Evolutionary conservation across 371 early-diverging fungal species (phyloP).

Genomic region (Batkoa obscura): DNA sequence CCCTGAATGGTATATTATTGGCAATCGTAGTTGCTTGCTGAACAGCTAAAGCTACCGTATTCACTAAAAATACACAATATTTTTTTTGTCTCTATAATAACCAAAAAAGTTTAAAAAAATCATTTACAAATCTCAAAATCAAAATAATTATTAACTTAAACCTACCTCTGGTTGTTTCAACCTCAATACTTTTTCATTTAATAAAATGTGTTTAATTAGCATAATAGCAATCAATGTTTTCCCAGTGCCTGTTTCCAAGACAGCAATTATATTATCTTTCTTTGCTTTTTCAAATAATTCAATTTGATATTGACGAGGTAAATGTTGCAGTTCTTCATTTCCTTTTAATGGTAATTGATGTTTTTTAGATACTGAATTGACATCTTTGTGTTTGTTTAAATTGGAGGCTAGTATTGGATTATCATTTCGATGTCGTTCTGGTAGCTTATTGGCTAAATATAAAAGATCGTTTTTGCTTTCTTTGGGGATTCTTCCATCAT

Average conservation of each 20-base stretch:
- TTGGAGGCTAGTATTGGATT: too few species aligned
- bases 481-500: too few species aligned
- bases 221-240: conserved; percentile 77
- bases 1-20: conserved; percentile 32
- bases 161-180: not conserved
- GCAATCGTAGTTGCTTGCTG: conserved; percentile 63
- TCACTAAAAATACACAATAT: conserved; percentile 63
- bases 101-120: too few species aligned
- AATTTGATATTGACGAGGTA: conserved; percentile 57
- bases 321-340: not conserved
- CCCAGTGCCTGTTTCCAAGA: conserved; percentile 84
- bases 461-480: too few species aligned
- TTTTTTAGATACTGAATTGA: too few species aligned
- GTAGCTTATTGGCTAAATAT: too few species aligned
- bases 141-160: too few species aligned
- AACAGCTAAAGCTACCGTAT: conserved; percentile 61
- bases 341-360: too few species aligned
- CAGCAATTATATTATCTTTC: conserved; percentile 56
- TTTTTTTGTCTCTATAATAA: conserved; percentile 4
- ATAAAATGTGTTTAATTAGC: conserved; percentile 49
- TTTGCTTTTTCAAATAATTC: conserved; percentile 47
- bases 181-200: conserved; percentile 1
- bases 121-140: not conserved
- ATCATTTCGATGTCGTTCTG: too few species aligned
- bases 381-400: too few species aligned